Percentiles rank a stretch among this genome's conserved stretches.
phyloP scores from a whole-genome alignment of 805 yeast species.

The Kodamaea nitidulidarum region DNA sequence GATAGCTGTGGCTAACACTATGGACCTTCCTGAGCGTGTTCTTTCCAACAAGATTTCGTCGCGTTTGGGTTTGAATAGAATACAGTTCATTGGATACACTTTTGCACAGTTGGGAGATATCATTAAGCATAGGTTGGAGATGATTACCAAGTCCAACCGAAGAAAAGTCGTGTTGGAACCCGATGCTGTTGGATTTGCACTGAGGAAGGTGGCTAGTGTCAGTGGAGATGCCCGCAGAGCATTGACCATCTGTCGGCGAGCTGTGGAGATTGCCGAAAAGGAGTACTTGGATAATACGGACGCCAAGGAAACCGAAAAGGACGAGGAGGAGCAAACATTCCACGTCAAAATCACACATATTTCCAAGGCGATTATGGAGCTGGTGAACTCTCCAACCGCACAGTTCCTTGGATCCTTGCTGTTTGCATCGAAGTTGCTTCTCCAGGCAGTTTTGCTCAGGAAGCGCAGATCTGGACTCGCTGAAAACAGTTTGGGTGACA shows the following conservation, averaged over 20 bases:
- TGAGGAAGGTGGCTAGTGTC: slow-evolving; percentile 91
- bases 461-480: slow-evolving; percentile 64
- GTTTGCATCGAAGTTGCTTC: slow-evolving; percentile 63
- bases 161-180: slow-evolving; percentile 46
- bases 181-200: slow-evolving; percentile 87
- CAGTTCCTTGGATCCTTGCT: slow-evolving; percentile 57
- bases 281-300: slow-evolving; percentile 38
- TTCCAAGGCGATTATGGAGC: slow-evolving; percentile 72
- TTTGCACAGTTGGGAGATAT: slow-evolving; percentile 73
- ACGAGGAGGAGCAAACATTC: slow-evolving; percentile 33
- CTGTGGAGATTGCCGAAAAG: slow-evolving; percentile 79
- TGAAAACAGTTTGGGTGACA: slow-evolving; percentile 70
- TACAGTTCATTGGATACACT: slow-evolving; percentile 86
- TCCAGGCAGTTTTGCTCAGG: slow-evolving; percentile 64
- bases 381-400: slow-evolving; percentile 69
- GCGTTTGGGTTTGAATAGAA: slow-evolving; percentile 80
- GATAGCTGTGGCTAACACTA: slow-evolving; percentile 92
- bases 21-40: slow-evolving; percentile 92
- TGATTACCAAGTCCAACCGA: slow-evolving; percentile 29
- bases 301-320: slow-evolving; percentile 13
- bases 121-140: slow-evolving; percentile 64
- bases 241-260: slow-evolving; percentile 78
- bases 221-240: slow-evolving; percentile 98
- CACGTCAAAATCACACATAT: slow-evolving; percentile 71
- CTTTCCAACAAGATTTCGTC: slow-evolving; percentile 87